Percentiles rank a stretch among this genome's conserved stretches.
phyloP scores from a whole-genome alignment of 805 yeast genomes.

The Wickerhamiella siamensis region DNA sequence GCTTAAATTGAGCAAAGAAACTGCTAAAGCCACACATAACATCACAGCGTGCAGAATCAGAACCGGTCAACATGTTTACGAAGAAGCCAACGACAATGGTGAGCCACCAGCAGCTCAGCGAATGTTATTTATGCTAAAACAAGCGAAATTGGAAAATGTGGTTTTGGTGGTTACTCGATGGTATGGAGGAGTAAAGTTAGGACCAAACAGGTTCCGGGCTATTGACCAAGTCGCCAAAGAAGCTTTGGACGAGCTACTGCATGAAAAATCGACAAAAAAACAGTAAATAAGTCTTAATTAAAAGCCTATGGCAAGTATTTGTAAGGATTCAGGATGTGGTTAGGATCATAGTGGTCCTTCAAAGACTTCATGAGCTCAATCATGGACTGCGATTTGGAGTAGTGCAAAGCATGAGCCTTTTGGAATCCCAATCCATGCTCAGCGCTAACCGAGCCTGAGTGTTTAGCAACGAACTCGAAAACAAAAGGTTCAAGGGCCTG shows the following conservation, averaged over 20 bases:
- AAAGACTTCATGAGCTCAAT: conserved; percentile 62
- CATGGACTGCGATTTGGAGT: conserved; percentile 63
- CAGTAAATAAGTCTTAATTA: background rate
- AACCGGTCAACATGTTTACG: conserved; percentile 24
- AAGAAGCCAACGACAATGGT: conserved; percentile 57
- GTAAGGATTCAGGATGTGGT: conserved; percentile 86
- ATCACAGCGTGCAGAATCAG: conserved; percentile 64
- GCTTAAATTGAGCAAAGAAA: conserved; percentile 32
- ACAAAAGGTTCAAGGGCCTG: conserved; percentile 81
- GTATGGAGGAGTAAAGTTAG: conserved; percentile 70
- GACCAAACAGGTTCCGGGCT: conserved; percentile 55
- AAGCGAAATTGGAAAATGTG: conserved; percentile 36
- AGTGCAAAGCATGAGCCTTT: conserved; percentile 77
- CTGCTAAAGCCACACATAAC: conserved; percentile 53
- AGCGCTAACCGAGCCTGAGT: conserved; percentile 80
- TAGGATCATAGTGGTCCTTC: conserved; percentile 78
- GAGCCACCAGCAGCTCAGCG: conserved; percentile 63
- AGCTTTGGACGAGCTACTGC: conserved; percentile 27
- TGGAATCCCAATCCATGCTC: conserved; percentile 98
- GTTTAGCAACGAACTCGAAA: conserved; percentile 62
- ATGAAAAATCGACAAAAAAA: conserved; percentile 2
- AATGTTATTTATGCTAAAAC: conserved; percentile 39
- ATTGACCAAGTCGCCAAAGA: conserved; percentile 44
- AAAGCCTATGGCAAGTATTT: conserved; percentile 41
- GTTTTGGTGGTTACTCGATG: conserved; percentile 61